Evolutionary conservation across 192 early-diverging fungal genomes (phyloP).

Genomic region (Diversispora epigaea): DNA sequence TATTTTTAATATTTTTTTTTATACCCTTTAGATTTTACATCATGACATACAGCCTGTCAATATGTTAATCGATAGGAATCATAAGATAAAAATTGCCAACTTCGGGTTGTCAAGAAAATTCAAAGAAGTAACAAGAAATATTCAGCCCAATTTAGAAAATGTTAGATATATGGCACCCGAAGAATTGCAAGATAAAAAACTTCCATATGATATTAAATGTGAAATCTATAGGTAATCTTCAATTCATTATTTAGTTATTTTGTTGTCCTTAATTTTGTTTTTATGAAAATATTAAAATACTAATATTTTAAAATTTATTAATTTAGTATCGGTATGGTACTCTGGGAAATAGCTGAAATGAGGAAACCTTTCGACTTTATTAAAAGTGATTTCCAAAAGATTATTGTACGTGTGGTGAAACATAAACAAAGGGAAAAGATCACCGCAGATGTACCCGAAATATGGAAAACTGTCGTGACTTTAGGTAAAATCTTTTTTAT

Average conservation of each 20-base stretch:
- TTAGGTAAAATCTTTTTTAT: background rate
- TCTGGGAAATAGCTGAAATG: constrained; percentile 25
- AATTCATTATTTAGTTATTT: background rate
- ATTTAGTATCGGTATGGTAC: constrained; percentile 13
- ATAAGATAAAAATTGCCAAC: constrained; percentile 19
- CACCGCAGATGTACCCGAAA: background rate
- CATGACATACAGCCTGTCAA: constrained; percentile 19
- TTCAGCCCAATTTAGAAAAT: constrained; percentile 8
- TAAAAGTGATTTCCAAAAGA: background rate
- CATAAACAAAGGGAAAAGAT: constrained; percentile 5
- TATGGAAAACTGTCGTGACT: background rate
- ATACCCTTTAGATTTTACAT: constrained; percentile 14
- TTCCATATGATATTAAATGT: background rate
- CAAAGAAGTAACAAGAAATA: constrained; percentile 12
- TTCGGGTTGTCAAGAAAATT: constrained; percentile 3
- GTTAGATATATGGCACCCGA: constrained; percentile 22
- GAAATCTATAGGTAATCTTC: constrained; percentile 26
- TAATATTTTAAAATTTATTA: background rate
- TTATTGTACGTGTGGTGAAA: background rate
- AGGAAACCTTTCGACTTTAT: background rate
- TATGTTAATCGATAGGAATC: background rate
- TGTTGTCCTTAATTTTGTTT: no score
- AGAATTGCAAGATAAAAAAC: background rate
- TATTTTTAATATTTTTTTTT: background rate
- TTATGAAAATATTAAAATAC: background rate